Conservation (phyloP, 2,329 filamentous ascomycete species). For the Calonectria fujianensis region DNA sequence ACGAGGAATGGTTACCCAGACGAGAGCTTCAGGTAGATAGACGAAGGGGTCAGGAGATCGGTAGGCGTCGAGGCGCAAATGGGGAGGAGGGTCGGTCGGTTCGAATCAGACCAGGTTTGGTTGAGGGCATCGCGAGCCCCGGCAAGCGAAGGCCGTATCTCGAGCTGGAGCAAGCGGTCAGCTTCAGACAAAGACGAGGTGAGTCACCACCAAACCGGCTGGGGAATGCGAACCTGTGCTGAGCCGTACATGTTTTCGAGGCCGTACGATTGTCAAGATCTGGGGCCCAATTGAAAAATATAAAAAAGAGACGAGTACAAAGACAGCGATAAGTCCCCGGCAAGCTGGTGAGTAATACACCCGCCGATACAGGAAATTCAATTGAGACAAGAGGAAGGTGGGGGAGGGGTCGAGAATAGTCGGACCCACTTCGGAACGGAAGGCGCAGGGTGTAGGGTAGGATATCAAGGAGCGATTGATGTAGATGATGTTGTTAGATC, state of each 20-base stretch:
- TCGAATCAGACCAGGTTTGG: conserved; percentile 50
- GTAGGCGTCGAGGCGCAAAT: conserved; percentile 90
- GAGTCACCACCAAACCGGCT: neutral
- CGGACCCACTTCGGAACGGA: neutral
- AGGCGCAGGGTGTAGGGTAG: conserved; percentile 8
- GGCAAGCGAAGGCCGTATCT: conserved; percentile 54
- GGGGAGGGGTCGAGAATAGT: conserved; percentile 13
- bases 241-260: conserved; percentile 49
- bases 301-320: conserved; percentile 1
- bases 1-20: conserved; percentile 48
- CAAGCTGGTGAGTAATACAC: conserved; percentile 19
- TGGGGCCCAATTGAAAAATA: neutral
- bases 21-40: conserved; percentile 91
- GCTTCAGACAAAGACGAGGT: conserved; percentile 10
- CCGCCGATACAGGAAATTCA: conserved; percentile 13
- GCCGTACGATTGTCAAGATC: neutral
- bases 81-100: conserved; percentile 82
- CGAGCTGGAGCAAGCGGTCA: conserved; percentile 46
- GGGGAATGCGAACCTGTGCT: conserved; percentile 47
- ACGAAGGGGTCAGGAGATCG: conserved; percentile 94
- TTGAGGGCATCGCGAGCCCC: conserved; percentile 55
- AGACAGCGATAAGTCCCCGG: neutral
- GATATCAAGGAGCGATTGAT: neutral
- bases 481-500: neutral
- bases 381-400: conserved; percentile 4